Evolutionary conservation across 2,329 filamentous ascomycete species (phyloP).

Genomic region (Botrytis paeoniae): DNA sequence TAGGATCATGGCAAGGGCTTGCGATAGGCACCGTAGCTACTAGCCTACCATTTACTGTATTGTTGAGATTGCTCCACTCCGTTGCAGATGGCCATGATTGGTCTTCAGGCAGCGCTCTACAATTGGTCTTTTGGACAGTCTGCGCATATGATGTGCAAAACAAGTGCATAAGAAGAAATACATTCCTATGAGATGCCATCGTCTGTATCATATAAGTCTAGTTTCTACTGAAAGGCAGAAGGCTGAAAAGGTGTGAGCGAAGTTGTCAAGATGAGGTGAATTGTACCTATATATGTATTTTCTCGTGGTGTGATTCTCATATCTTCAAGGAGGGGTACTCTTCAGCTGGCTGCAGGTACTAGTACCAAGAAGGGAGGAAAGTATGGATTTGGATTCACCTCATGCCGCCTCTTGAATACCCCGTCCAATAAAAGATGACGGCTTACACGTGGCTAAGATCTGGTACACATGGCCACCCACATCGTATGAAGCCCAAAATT

Average conservation of each 20-base stretch:
- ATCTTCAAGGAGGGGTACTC: neutral
- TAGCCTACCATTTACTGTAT: constrained; percentile 23
- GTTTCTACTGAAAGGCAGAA: neutral
- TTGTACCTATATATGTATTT: neutral
- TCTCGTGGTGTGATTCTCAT: neutral
- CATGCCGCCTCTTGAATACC: neutral
- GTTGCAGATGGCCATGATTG: constrained; percentile 22
- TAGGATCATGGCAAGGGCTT: constrained; percentile 22
- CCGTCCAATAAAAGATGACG: neutral
- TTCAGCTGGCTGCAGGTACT: constrained; percentile 1
- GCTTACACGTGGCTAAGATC: neutral
- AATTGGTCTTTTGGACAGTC: neutral
- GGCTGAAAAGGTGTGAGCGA: neutral
- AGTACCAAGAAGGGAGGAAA: neutral
- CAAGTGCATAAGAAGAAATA: neutral
- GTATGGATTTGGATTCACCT: too few relatives aligned
- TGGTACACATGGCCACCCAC: neutral
- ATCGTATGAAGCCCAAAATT: neutral
- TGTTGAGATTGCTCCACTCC: constrained; percentile 25
- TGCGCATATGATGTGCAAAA: neutral
- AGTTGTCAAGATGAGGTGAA: neutral
- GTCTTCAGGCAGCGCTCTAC: constrained; percentile 23
- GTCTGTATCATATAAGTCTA: neutral
- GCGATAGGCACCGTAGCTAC: constrained; percentile 24
- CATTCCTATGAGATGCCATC: neutral